These are phyloP conservation scores for Colletotrichum chlorophyti DNA, from an alignment of 2,329 filamentous ascomycete species.

Conservation along the genomic window DNA sequence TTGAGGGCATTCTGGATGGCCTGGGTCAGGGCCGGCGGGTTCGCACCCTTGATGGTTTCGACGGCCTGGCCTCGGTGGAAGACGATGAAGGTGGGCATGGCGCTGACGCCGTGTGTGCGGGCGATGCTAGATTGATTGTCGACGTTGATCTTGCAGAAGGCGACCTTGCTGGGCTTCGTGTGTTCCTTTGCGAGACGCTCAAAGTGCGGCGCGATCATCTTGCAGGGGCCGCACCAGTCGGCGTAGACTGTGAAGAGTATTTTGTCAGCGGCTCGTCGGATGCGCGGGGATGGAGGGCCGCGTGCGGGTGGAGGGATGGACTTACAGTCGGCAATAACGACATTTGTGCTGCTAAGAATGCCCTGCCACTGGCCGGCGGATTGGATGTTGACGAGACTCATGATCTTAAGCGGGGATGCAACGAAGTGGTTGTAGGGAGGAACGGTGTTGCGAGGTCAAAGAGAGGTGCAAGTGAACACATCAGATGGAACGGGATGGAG, in stretches of 20 bases:
- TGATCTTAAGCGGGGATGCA: slow-evolving; percentile 32
- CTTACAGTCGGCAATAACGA: slow-evolving; percentile 92
- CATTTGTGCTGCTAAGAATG: slow-evolving; percentile 73
- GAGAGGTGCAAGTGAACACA: neutral
- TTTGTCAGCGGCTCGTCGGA: slow-evolving; percentile 33
- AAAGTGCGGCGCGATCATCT: slow-evolving; percentile 88
- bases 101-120: slow-evolving; percentile 77
- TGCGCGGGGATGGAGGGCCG: slow-evolving; percentile 11
- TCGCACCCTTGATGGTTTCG: slow-evolving; percentile 82
- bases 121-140: slow-evolving; percentile 82
- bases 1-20: slow-evolving; percentile 76
- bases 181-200: slow-evolving; percentile 82
- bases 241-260: slow-evolving; percentile 74
- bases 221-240: slow-evolving; percentile 94
- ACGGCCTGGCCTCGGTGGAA: slow-evolving; percentile 78
- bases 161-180: slow-evolving; percentile 80
- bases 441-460: slow-evolving; percentile 3
- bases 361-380: slow-evolving; percentile 76
- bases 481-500: neutral
- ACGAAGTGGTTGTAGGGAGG: slow-evolving; percentile 4
- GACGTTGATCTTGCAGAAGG: slow-evolving; percentile 92
- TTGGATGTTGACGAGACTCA: slow-evolving; percentile 63
- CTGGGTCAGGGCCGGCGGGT: slow-evolving; percentile 75
- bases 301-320: slow-evolving; percentile 30
- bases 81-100: slow-evolving; percentile 95